phyloP scores from a whole-genome alignment of 2,329 filamentous ascomycete species.

The Sporothrix humicola region DNA sequence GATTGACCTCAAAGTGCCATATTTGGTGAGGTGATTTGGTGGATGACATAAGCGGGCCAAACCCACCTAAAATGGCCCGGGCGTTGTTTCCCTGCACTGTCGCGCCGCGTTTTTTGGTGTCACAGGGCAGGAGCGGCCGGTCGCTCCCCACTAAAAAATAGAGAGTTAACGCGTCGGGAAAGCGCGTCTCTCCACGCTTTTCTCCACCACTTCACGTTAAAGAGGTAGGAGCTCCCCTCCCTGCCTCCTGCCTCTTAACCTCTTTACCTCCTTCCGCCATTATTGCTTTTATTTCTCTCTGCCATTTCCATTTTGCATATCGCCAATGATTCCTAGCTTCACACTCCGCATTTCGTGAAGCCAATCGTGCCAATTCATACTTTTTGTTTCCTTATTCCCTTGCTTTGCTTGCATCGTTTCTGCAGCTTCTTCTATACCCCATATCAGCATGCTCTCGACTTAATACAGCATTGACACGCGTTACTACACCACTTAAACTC shows the following conservation, averaged over 20 bases:
- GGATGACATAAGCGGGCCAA: conserved; percentile 17
- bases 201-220: conserved; percentile 19
- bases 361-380: conserved; percentile 9
- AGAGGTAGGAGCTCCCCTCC: conserved; percentile 25
- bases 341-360: background rate
- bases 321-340: background rate
- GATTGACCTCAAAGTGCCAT: too few species aligned
- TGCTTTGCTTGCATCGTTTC: conserved; percentile 15
- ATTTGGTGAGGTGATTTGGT: background rate
- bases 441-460: background rate
- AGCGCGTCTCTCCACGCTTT: conserved; percentile 32
- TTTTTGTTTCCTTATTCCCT: conserved; percentile 2
- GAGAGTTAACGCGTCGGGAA: conserved; percentile 30
- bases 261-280: background rate
- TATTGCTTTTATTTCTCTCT: background rate
- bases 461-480: conserved; percentile 12
- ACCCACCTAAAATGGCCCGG: background rate
- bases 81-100: background rate
- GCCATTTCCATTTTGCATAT: background rate
- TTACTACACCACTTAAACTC: conserved; percentile 5
- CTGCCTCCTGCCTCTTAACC: background rate
- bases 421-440: background rate
- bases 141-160: conserved; percentile 29
- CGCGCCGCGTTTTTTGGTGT: conserved; percentile 32
- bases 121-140: conserved; percentile 23